Evolutionary conservation across 225 moss, liverwort and hornwort genomes (phyloP), one percentile per base, ranked within the genome.

Genomic region (Pseudoscleropodium purum): DNA sequence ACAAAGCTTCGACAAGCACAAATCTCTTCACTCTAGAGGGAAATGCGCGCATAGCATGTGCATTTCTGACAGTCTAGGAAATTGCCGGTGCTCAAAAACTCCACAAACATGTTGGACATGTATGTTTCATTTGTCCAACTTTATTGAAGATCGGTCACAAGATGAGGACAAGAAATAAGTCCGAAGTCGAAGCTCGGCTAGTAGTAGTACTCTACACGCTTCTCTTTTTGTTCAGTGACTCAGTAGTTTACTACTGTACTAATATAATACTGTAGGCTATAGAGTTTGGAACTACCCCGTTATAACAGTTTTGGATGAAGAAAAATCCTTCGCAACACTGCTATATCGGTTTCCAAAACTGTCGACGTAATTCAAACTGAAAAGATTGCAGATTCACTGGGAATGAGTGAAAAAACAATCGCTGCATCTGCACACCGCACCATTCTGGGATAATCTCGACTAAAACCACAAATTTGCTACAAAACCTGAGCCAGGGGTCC

Each of bases 401-500:
- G 72, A 60, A 84, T 54, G 41, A 89, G 89, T 75, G 61, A 70
- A 70, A 70, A 75, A 47, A 90, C 91, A 90, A 89, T 89, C 91
- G 84, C 92, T 94, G 94, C 94, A 94, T 94, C 94, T 94, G 94
- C 94, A 94, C 92, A 94, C 94, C 90, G 94, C 94, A 94, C 94
- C 91, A 79, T 79, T 88, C 86, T 72, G 60, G 75, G 85, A 85
- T 69, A 85, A 73, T 79, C 82, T 86, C 41, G 41, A 89, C 84
- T 69, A 62, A 25, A 76, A 87, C 85, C 75, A 84, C 89, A 63
- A 54, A 73, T 59, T 45, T 54, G 63, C 85, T 78, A 78, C 68
- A 80, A 84, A 89, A 63, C 75, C 85, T 82, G 70, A 34, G 34
- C 45, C 45, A 45, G 25, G 30, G 60, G 80, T 79, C 76, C 68